Evolutionary conservation across 83 land plant species (phyloP).

Genomic region (Diphasiastrum complanatum): DNA sequence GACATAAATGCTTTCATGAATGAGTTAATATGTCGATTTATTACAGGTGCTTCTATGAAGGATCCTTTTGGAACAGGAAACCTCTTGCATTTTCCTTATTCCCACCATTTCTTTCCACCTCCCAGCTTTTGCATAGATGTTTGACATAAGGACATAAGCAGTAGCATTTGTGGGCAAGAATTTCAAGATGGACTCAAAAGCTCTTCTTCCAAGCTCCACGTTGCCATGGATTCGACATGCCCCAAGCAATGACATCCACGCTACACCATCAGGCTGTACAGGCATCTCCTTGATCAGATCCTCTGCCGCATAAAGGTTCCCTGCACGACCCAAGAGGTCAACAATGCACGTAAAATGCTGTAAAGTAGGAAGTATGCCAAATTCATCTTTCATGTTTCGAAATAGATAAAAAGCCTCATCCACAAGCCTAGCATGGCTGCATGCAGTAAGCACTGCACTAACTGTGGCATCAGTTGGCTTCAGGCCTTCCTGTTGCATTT

Average conservation of each 20-base stretch:
- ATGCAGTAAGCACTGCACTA: slow-evolving; percentile 44
- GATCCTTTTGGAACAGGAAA: too few species aligned
- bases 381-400: slow-evolving; percentile 24
- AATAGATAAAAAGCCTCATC: slow-evolving; percentile 42
- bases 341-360: neutral
- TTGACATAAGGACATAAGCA: slow-evolving; percentile 43
- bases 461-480: slow-evolving; percentile 45
- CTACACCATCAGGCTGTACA: slow-evolving; percentile 40
- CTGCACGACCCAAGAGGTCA: slow-evolving; percentile 45
- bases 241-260: slow-evolving; percentile 45
- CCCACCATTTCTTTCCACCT: slow-evolving; percentile 45
- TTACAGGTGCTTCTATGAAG: too few species aligned
- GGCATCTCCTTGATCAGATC: slow-evolving; percentile 28
- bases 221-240: slow-evolving; percentile 43
- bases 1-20: too few species aligned
- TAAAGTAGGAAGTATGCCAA: slow-evolving; percentile 16
- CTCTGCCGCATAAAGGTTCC: slow-evolving; percentile 46
- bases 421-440: slow-evolving; percentile 41
- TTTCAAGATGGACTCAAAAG: slow-evolving; percentile 34
- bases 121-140: slow-evolving; percentile 45
- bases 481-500: slow-evolving; percentile 29
- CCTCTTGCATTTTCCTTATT: slow-evolving; percentile 45
- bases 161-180: slow-evolving; percentile 45
- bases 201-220: slow-evolving; percentile 31
- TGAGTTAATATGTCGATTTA: too few species aligned